Base-by-base conservation (phyloP, 2,329 filamentous ascomycete species). In the Xylariaceae sp. region DNA sequence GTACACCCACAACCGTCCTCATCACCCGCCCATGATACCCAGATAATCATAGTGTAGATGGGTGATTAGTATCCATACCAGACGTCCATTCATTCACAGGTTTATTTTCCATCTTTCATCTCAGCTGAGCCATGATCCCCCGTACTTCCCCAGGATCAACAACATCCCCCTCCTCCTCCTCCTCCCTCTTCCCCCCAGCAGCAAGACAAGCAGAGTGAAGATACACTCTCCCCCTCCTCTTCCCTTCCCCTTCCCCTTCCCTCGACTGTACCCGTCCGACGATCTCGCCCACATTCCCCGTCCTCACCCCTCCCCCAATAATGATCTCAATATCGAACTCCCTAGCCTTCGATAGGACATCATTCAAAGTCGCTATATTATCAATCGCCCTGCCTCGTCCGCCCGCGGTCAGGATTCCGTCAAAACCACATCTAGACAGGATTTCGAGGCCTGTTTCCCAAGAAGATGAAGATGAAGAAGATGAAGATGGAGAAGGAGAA, bases 351-450 rank as follows among this genome's bases (percentile, higher is more conserved):
- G 54, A 50, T 3, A 73, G 68, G 30, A 82, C 69, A 3, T 47
- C 55, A 12, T 60, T 62, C 42, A 83, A 63, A 12, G 58, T 62
- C 1, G 60, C 61, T 11, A 72, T 31, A 54, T 83, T 77, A 3
- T 68, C 69, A 9, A 64, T 56, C 2, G 74, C 75, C 41, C 64
- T 61, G 1, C 76, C 75, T 1, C 63, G 55, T 0, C 80, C 80
- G 6, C 80, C 80, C 0, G 79, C 76, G 1, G 80, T 83, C 55
- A 84, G 67, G 11, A 83, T 62, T 8, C 72, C 78, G 2, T 70
- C 66, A 59, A 84, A 81, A 7, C 79, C 78, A 48, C 75, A 74
- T 3, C 11, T 47, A 0, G 62, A 60, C 9, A 82, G 62, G 5
- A 65, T 63, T 3, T 67, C 61, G 31, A 81, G 63, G 1, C 68